These are phyloP conservation scores for Hypoxylon crocopeplum DNA, from an alignment of 495 filamentous ascomycete species.

Conservation along the genomic window DNA sequence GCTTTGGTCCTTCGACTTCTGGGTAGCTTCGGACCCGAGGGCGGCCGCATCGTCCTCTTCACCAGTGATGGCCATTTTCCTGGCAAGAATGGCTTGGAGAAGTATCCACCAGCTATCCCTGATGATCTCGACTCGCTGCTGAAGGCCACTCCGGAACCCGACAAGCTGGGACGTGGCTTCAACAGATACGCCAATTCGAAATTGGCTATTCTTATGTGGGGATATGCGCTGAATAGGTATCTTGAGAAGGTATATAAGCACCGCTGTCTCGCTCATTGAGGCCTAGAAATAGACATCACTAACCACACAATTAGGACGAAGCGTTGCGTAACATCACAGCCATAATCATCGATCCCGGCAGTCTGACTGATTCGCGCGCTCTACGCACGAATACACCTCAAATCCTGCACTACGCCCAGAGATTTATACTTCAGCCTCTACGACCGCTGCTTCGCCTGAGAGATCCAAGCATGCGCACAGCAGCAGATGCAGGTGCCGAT, in stretches of 20 bases:
- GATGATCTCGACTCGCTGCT: slow-evolving; percentile 36
- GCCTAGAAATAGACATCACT: neutral
- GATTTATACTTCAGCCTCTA: slow-evolving; percentile 43
- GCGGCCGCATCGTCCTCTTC: slow-evolving; percentile 52
- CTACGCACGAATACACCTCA: slow-evolving; percentile 50
- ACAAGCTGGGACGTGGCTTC: slow-evolving; percentile 50
- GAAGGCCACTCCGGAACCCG: slow-evolving; percentile 21
- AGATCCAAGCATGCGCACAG: slow-evolving; percentile 45
- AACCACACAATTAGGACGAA: slow-evolving; percentile 32
- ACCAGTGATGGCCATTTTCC: slow-evolving; percentile 49
- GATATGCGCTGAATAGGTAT: slow-evolving; percentile 51
- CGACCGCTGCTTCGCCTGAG: slow-evolving; percentile 43
- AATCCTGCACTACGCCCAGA: slow-evolving; percentile 34
- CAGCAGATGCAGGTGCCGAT: slow-evolving; percentile 46
- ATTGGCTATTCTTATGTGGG: slow-evolving; percentile 52
- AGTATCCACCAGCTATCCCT: slow-evolving; percentile 39
- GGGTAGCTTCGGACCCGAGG: slow-evolving; percentile 47
- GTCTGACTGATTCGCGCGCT: slow-evolving; percentile 53
- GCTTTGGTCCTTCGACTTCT: slow-evolving; percentile 53
- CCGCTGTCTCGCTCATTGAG: neutral
- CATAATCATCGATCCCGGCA: slow-evolving; percentile 55
- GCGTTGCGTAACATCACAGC: slow-evolving; percentile 51
- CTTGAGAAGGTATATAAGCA: slow-evolving; percentile 45
- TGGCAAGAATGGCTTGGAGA: slow-evolving; percentile 50
- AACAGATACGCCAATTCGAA: slow-evolving; percentile 55